phyloP scores from a whole-genome alignment of 2,329 filamentous ascomycete species.

The Paracoccidioides brasiliensis region DNA sequence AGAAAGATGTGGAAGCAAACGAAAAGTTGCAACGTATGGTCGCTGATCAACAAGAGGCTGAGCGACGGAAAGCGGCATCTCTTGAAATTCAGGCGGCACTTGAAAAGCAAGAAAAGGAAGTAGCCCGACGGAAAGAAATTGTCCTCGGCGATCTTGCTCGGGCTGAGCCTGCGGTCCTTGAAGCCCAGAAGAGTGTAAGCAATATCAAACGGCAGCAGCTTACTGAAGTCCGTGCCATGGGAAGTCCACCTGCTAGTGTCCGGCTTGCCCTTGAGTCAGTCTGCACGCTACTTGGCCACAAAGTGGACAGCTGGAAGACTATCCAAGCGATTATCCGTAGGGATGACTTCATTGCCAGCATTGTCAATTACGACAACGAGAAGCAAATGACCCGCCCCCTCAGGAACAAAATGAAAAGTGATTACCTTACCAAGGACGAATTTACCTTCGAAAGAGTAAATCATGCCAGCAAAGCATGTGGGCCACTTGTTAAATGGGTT shows the following conservation, averaged over 20 bases:
- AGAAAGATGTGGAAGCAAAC: constrained; percentile 89
- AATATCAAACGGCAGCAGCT: constrained; percentile 97
- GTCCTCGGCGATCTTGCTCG: constrained; percentile 78
- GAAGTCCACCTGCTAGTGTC: constrained; percentile 79
- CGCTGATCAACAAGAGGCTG: constrained; percentile 85
- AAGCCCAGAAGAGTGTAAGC: constrained; percentile 90
- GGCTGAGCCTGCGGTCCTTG: constrained; percentile 83
- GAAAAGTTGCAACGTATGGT: constrained; percentile 97
- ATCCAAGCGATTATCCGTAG: constrained; percentile 78
- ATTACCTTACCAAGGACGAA: constrained; percentile 83
- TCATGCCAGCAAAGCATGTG: constrained; percentile 90
- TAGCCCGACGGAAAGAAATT: constrained; percentile 67
- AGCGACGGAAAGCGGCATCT: constrained; percentile 77
- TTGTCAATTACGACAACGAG: constrained; percentile 94
- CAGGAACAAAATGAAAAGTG: constrained; percentile 78
- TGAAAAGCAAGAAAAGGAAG: constrained; percentile 79
- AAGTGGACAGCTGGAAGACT: constrained; percentile 78
- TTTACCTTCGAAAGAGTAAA: constrained; percentile 96
- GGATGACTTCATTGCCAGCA: constrained; percentile 96
- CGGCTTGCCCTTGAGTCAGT: constrained; percentile 91
- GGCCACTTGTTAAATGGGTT: constrained; percentile 93
- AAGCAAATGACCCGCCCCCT: constrained; percentile 77
- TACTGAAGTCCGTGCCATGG: constrained; percentile 95
- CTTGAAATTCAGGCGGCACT: constrained; percentile 78
- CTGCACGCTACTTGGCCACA: constrained; percentile 85